Conservation (phyloP, 495 filamentous ascomycete species). For the Terfezia boudieri region DNA sequence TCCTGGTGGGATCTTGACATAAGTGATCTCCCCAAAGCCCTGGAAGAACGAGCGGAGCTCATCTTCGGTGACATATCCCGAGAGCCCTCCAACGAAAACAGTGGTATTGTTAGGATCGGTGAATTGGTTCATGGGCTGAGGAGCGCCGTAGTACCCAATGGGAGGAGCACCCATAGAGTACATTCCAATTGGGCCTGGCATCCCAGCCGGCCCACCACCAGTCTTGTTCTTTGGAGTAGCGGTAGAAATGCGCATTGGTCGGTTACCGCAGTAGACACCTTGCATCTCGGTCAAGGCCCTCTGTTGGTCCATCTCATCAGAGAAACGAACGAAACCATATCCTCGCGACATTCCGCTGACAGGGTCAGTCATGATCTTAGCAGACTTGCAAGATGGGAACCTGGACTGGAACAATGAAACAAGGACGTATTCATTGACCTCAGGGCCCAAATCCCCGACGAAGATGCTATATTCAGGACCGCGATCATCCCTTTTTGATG, state of each 20-base stretch:
- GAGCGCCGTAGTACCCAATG: slow-evolving; percentile 59
- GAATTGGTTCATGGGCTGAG: slow-evolving; percentile 98
- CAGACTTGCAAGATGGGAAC: slow-evolving; percentile 94
- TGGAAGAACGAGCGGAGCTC: slow-evolving; percentile 99
- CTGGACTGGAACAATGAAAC: slow-evolving; percentile 91
- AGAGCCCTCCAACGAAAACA: slow-evolving; percentile 93
- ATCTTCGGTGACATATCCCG: slow-evolving; percentile 96
- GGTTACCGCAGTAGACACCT: slow-evolving; percentile 96
- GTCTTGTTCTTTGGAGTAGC: slow-evolving; percentile 93
- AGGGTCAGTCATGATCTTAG: slow-evolving; percentile 99
- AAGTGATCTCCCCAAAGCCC: slow-evolving; percentile 97
- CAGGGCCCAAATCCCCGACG: slow-evolving; percentile 89
- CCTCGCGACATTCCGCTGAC: slow-evolving; percentile 94
- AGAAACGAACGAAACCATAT: slow-evolving; percentile 95
- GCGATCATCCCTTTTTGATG: slow-evolving; percentile 53
- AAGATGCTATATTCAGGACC: slow-evolving; percentile 94
- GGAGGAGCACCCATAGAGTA: slow-evolving; percentile 55
- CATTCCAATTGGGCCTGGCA: slow-evolving; percentile 25
- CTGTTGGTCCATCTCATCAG: slow-evolving; percentile 85
- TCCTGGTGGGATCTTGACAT: slow-evolving; percentile 98
- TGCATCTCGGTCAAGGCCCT: slow-evolving; percentile 93
- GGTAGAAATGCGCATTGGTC: slow-evolving; percentile 96
- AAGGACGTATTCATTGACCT: slow-evolving; percentile 96
- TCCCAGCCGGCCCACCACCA: slow-evolving; percentile 31
- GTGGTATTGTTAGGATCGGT: slow-evolving; percentile 99